Base-by-base conservation (phyloP, 2,329 filamentous ascomycete species). In the Pyrenochaeta sp. region DNA sequence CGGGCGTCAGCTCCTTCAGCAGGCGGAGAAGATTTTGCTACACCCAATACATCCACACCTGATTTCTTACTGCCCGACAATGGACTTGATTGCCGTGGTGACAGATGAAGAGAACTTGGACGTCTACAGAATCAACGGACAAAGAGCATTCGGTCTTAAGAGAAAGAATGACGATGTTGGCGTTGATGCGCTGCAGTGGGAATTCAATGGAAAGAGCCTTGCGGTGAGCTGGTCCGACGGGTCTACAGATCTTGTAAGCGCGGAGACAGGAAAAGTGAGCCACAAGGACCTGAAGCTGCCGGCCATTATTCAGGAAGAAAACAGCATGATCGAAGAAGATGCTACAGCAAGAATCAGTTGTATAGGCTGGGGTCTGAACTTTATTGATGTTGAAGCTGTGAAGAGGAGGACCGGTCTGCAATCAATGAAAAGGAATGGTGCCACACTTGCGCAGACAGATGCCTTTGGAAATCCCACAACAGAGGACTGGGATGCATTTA, bases 141-240 rank as follows among this genome's bases (percentile, higher is more conserved):
- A 97, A 65, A 75, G 81, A 44, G 87, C 88, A 2, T 88, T 89
- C 67, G 82, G 82, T 0, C 59, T 81, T 21, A 78, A 77, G 47
- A 70, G 76, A 42, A 78, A 77, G 58, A 71, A 65, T 36, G 68
- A 73, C 23, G 65, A 67, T 15, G 49, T 61, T 4, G 61, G 50
- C 11, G 71, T 81, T 11, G 72, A 74, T 31, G 68, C 69, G 33
- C 59, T 81, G 35, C 68, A 74, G 32, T 82, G 80, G 80, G 80
- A 80, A 56, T 77, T 75, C 31, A 79, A 81, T 52, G 80, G 89
- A 7, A 89, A 91, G 58, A 87, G 91, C 36, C 83, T 97, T 49
- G 92, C 92, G 12, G 86, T 95, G 12, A 91, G 87, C 40, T 96
- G 91, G 87, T 91, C 85, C 63, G 91, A 96, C 78, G 90, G 90